Evolutionary conservation across 2,329 filamentous ascomycete species (phyloP).

Genomic region (Arthroderma sp.): DNA sequence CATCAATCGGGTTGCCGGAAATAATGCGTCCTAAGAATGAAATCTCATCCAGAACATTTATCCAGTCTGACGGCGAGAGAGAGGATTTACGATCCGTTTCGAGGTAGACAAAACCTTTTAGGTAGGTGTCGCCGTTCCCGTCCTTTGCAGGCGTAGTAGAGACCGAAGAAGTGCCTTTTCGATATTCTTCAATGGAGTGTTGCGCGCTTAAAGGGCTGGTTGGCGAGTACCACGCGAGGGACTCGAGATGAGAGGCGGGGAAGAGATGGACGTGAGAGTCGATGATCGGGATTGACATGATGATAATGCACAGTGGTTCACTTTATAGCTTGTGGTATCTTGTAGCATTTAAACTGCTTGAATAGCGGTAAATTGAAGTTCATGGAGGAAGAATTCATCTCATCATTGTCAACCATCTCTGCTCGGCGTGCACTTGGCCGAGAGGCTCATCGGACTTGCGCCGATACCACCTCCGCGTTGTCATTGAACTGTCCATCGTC

Average conservation of each 20-base stretch:
- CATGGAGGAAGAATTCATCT: too few relatives aligned
- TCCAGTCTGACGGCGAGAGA: conserved; percentile 43
- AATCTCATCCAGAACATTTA: conserved; percentile 58
- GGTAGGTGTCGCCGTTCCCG: conserved; percentile 21
- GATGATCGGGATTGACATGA: conserved; percentile 45
- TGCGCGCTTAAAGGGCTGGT: conserved; percentile 48
- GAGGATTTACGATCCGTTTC: conserved; percentile 66
- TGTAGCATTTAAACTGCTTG: too few relatives aligned
- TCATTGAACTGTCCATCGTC: too few relatives aligned
- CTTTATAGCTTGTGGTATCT: too few relatives aligned
- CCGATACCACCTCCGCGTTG: too few relatives aligned
- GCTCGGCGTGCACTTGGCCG: too few relatives aligned
- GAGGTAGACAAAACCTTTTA: conserved; percentile 65
- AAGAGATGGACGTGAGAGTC: conserved; percentile 90
- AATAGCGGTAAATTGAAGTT: too few relatives aligned
- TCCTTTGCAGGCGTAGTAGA: conserved; percentile 15
- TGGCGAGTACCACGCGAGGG: conserved; percentile 56
- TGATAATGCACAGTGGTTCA: not conserved
- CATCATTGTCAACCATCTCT: too few relatives aligned
- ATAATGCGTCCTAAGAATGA: conserved; percentile 54
- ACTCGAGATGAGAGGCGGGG: conserved; percentile 51
- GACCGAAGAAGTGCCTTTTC: conserved; percentile 29
- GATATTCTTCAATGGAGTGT: conserved; percentile 54
- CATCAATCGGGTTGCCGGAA: conserved; percentile 42
- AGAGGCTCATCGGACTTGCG: too few relatives aligned